Percentiles rank a stretch among this genome's conserved stretches.
phyloP scores from a whole-genome alignment of 2,329 filamentous ascomycete species.

The Botrytis cinerea region DNA sequence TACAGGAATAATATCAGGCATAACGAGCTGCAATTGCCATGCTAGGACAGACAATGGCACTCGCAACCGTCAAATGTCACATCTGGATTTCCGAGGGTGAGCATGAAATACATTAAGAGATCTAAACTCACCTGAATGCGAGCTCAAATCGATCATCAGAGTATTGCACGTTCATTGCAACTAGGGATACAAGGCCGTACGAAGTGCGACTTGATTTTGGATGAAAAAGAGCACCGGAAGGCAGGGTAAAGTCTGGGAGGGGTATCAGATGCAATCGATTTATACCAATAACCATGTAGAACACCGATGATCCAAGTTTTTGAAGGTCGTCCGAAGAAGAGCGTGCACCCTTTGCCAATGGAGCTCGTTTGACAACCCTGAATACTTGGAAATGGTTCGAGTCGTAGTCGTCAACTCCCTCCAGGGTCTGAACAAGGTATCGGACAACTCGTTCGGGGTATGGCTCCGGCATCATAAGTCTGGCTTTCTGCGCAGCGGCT shows the following conservation, averaged over 20 bases:
- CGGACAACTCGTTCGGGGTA: constrained; percentile 62
- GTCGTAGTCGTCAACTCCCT: constrained; percentile 69
- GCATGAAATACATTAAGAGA: neutral
- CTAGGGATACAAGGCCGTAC: constrained; percentile 64
- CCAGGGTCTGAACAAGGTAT: constrained; percentile 62
- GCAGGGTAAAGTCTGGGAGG: constrained; percentile 57
- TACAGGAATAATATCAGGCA: neutral
- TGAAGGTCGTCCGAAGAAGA: constrained; percentile 67
- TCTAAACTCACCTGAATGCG: constrained; percentile 51
- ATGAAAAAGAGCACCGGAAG: constrained; percentile 46
- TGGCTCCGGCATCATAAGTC: constrained; percentile 52
- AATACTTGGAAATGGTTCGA: constrained; percentile 67
- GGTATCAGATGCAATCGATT: constrained; percentile 70
- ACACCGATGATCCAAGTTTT: constrained; percentile 64
- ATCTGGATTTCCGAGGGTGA: neutral
- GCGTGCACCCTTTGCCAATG: constrained; percentile 53
- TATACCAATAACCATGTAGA: constrained; percentile 68
- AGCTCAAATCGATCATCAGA: constrained; percentile 68
- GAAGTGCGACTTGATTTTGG: constrained; percentile 51
- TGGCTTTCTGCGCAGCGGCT: constrained; percentile 57
- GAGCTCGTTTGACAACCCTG: constrained; percentile 65
- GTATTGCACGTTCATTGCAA: constrained; percentile 58
- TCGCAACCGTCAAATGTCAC: neutral
- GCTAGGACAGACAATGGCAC: constrained; percentile 3
- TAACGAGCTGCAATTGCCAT: neutral